Percentiles rank a stretch among this genome's conserved stretches.
phyloP scores from a whole-genome alignment of 169 alveolate genomes.

The Eimeria sp. region DNA sequence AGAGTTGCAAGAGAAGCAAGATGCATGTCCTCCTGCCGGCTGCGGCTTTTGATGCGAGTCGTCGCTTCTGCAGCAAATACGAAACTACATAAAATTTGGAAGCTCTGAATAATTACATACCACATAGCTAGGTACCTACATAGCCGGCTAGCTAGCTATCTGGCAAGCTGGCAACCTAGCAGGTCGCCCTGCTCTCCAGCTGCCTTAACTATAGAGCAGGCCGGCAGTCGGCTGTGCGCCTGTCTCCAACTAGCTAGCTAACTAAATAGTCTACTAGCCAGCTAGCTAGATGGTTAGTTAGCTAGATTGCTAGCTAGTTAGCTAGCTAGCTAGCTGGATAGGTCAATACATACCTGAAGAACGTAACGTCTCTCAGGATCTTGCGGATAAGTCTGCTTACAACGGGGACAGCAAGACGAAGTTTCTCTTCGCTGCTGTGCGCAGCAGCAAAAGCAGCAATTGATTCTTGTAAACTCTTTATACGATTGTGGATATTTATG shows the following conservation, averaged over 20 bases:
- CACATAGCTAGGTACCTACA: neutral
- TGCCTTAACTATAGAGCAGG: neutral
- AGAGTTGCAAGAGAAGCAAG: conserved; percentile 20
- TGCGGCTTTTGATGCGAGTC: conserved; percentile 57
- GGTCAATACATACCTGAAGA: conserved; percentile 52
- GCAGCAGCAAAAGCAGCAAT: conserved; percentile 65
- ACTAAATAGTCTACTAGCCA: neutral
- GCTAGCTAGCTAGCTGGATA: neutral
- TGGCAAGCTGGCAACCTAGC: neutral
- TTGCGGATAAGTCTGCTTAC: conserved; percentile 90
- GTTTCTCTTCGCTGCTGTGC: conserved; percentile 88
- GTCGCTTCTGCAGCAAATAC: conserved; percentile 61
- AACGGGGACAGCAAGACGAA: conserved; percentile 90
- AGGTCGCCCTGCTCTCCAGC: neutral
- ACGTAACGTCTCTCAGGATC: conserved; percentile 91
- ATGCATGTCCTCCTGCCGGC: neutral
- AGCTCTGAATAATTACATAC: neutral
- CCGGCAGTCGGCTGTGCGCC: neutral
- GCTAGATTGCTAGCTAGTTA: neutral
- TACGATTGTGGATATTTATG: conserved; percentile 3
- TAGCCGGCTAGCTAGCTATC: neutral
- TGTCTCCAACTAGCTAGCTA: conserved; percentile 2
- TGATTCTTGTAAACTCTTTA: conserved; percentile 21
- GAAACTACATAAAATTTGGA: neutral
- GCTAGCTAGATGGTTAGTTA: neutral